Percentiles rank a stretch among this genome's conserved stretches.
Conservation (phyloP, 2,329 filamentous ascomycete genomes). For the Aspergillus niger region DNA sequence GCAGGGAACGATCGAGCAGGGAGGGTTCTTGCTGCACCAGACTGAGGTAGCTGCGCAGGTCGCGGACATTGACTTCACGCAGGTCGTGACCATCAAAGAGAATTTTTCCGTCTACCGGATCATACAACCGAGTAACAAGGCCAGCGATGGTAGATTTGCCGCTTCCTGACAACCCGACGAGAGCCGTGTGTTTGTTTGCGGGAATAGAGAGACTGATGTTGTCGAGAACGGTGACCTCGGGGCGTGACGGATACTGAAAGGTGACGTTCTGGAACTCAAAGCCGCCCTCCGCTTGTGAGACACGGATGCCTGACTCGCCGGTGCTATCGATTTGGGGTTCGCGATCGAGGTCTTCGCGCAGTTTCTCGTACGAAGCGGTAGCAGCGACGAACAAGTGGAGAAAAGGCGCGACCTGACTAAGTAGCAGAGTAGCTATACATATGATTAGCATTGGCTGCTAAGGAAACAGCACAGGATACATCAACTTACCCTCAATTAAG, state of each 20-base stretch:
- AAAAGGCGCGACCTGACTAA: constrained; percentile 44
- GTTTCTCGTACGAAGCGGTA: constrained; percentile 58
- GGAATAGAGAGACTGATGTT: constrained; percentile 39
- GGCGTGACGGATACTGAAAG: constrained; percentile 37
- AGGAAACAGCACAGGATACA: not conserved
- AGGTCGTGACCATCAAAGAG: constrained; percentile 42
- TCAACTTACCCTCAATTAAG: constrained; percentile 37
- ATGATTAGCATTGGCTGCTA: constrained; percentile 14
- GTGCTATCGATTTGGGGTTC: constrained; percentile 49
- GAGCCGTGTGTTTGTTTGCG: constrained; percentile 55
- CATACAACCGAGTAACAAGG: constrained; percentile 72
- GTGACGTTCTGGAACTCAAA: constrained; percentile 41
- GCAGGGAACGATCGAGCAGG: constrained; percentile 80
- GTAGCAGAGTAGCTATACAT: constrained; percentile 35
- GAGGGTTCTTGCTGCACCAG: constrained; percentile 67
- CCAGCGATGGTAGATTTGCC: constrained; percentile 77
- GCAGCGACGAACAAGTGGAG: constrained; percentile 53
- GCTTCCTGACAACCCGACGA: constrained; percentile 72
- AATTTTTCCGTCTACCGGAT: constrained; percentile 41
- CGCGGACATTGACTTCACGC: constrained; percentile 35
- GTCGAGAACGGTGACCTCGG: constrained; percentile 43
- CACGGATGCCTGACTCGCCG: constrained; percentile 22
- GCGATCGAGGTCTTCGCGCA: constrained; percentile 61
- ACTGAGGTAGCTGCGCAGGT: constrained; percentile 27
- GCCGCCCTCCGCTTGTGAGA: constrained; percentile 29